Base-by-base conservation (phyloP, 106 monocot species). In the Chionographis japonica region DNA sequence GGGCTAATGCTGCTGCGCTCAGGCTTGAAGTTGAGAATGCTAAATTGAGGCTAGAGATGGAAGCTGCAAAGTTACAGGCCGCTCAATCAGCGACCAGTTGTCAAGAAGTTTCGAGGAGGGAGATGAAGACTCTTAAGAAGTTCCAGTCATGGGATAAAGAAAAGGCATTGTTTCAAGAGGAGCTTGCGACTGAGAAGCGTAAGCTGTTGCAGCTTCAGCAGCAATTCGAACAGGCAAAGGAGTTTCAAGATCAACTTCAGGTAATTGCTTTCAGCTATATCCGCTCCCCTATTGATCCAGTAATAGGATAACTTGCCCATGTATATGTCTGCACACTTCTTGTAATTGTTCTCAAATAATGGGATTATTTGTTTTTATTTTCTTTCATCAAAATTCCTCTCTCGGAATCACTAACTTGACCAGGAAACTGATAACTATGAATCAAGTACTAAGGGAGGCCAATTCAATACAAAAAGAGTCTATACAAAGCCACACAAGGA, bases 131-230 rank as follows among this genome's bases (percentile, higher is more conserved):
- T 65, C 60, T 50, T 41, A 88, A 91, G 56, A 83, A 78, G 42
- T 79, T 78, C 41, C 79, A 84, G 73, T 81, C 84, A 62, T 88
- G 86, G 85, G 88, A 95, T 52, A 71, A 67, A 53, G 62, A 91
- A 58, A 83, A 75, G 61, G 68, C 72, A 56, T 4, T 70, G 60
- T 61, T 89, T 70, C 83, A 84, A 52, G 95, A 91, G n/a, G 88
- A 95, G 57, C 72, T 95, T 65, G 52, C 65, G 40, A 59, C 52
- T 35, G 80, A 82, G 74, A 95, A 78, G 58, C 59, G 37, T 46
- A 86, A 81, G 49, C 36, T 77, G 8, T 70, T 72, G 36, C 75
- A 76, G 62, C 77, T 89, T 14, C 81, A 82, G 56, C 77, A 81
- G 66, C 75, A 86, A 66, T 57, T 95, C 19, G 70, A 76, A 56